These are phyloP conservation scores for Taphrina populina DNA, from an alignment of 1,139 yeast genomes.

Conservation along the genomic window DNA sequence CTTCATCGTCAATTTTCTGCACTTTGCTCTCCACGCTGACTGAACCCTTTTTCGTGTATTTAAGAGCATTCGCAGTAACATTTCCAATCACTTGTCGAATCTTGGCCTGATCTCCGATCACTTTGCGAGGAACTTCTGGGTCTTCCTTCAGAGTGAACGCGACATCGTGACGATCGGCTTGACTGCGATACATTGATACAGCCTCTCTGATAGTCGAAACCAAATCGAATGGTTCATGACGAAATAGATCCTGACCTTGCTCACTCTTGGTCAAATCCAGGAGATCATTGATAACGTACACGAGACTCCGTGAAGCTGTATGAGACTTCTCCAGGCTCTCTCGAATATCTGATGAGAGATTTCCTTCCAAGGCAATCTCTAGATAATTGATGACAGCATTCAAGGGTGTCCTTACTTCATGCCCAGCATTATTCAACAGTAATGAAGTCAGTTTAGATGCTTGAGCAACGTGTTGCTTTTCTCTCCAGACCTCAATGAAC, in stretches of 20 bases:
- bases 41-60: conserved; percentile 74
- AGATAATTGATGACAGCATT: conserved; percentile 65
- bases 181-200: conserved; percentile 22
- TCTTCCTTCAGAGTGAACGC: conserved; percentile 16
- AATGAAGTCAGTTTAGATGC: conserved; percentile 26
- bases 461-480: conserved; percentile 26
- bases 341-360: conserved; percentile 10
- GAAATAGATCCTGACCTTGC: conserved; percentile 26
- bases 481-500: conserved; percentile 34
- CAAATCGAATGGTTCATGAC: conserved; percentile 27
- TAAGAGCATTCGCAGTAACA: conserved; percentile 83
- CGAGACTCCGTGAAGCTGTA: conserved; percentile 29
- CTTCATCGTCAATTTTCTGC: neutral
- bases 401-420: conserved; percentile 87
- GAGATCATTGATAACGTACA: conserved; percentile 33
- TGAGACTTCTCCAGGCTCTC: conserved; percentile 26
- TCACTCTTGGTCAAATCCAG: conserved; percentile 32
- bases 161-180: conserved; percentile 18
- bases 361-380: conserved; percentile 31
- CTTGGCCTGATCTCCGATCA: conserved; percentile 83
- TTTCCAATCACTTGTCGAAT: conserved; percentile 79
- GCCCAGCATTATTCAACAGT: conserved; percentile 86
- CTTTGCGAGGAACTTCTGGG: conserved; percentile 65
- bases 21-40: conserved; percentile 17
- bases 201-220: conserved; percentile 26